Conservation (phyloP, 139 green algal species). For the Chlamydomonas schloesseri region DNA sequence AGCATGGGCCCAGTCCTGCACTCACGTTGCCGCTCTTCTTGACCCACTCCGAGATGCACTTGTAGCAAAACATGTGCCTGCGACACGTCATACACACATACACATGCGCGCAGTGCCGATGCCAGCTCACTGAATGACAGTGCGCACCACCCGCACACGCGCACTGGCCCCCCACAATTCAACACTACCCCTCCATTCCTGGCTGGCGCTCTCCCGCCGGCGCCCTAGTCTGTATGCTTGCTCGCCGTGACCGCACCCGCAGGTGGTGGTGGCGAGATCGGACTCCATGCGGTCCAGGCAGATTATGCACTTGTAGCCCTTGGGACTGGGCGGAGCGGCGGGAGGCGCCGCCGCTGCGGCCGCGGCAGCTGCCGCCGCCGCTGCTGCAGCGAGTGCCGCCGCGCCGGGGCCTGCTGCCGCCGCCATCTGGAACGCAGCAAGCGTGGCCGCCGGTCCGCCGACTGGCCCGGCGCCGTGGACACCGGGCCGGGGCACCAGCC, state of each 20-base stretch:
- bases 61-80: constrained; percentile 46
- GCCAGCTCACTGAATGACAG: too few species aligned
- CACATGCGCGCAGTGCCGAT: too few species aligned
- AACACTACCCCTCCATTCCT: too few species aligned
- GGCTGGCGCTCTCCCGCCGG: too few species aligned
- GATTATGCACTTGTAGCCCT: constrained; percentile 43
- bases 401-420: not conserved
- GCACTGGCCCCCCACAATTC: too few species aligned
- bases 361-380: not conserved
- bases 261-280: constrained; percentile 33
- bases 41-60: constrained; percentile 27
- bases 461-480: not conserved
- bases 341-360: not conserved
- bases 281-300: constrained; percentile 25
- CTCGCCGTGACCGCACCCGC: constrained; percentile 7
- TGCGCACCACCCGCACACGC: too few species aligned
- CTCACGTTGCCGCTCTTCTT: constrained; percentile 30
- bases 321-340: not conserved
- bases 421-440: too few species aligned
- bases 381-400: not conserved
- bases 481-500: not conserved
- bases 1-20: not conserved
- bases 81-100: not conserved
- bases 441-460: not conserved
- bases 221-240: too few species aligned